These are phyloP conservation scores for Ophiocordyceps sinensis DNA, from an alignment of 2,329 filamentous ascomycete species.

Conservation along the genomic window DNA sequence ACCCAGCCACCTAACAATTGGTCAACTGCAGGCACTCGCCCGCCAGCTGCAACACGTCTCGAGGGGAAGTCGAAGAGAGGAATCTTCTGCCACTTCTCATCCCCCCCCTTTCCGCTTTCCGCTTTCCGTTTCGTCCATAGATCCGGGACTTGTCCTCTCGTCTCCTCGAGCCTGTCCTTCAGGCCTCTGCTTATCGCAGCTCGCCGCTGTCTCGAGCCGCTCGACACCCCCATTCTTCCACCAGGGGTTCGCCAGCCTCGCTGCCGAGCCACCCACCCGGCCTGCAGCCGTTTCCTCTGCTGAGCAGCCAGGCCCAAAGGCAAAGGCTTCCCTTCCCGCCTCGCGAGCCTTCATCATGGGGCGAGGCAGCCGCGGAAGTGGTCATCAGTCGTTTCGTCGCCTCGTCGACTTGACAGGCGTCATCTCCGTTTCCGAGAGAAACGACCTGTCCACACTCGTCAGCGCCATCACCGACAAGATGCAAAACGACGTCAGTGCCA, in stretches of 20 bases:
- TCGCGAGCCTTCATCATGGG: conserved; percentile 17
- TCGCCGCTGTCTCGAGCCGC: neutral
- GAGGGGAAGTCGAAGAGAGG: no score
- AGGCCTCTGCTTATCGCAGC: neutral
- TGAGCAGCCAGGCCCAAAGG: neutral
- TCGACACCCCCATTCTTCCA: no score
- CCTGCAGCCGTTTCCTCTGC: neutral
- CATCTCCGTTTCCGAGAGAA: conserved; percentile 31
- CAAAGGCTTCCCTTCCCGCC: neutral
- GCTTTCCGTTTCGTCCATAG: neutral
- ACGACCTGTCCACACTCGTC: conserved; percentile 37
- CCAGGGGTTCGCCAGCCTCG: neutral
- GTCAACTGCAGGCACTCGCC: no score
- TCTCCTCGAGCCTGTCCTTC: neutral
- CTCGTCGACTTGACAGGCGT: conserved; percentile 36
- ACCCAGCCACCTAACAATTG: no score
- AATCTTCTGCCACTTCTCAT: neutral
- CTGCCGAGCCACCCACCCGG: neutral
- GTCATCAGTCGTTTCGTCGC: conserved; percentile 21
- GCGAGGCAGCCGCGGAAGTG: conserved; percentile 20
- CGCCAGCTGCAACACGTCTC: no score
- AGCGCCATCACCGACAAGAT: conserved; percentile 39
- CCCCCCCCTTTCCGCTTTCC: no score
- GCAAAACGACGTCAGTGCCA: conserved; percentile 33
- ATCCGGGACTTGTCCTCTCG: neutral